phyloP scores from a whole-genome alignment of 305 asterid species.

The Withania somnifera region DNA sequence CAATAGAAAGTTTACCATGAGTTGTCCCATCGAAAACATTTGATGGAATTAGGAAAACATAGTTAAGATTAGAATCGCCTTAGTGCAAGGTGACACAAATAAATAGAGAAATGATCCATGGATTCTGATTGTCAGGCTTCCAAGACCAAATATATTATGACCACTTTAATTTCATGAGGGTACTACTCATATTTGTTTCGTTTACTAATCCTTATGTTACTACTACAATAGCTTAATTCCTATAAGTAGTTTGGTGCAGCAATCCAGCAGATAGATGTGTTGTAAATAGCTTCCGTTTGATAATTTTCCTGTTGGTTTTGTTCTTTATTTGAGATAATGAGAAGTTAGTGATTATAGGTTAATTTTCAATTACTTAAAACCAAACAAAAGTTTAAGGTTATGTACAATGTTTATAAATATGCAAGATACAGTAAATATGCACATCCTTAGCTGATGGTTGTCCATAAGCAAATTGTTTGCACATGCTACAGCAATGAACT shows the following conservation, averaged over 20 bases:
- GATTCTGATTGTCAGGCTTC: background rate
- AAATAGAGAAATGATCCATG: background rate
- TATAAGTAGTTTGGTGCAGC: background rate
- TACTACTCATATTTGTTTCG: background rate
- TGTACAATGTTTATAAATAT: background rate
- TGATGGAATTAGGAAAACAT: background rate
- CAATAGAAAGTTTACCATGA: too few species aligned
- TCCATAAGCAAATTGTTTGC: background rate
- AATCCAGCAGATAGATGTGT: background rate
- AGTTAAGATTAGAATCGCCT: background rate
- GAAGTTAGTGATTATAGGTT: background rate
- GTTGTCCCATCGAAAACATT: background rate
- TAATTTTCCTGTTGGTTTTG: background rate
- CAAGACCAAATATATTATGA: background rate
- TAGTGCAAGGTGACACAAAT: background rate
- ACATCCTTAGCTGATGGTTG: background rate
- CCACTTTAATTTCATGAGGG: background rate
- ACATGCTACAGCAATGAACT: background rate
- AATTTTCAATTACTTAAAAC: background rate
- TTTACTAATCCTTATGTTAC: background rate
- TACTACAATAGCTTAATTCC: background rate
- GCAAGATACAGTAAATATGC: background rate
- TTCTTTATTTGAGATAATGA: background rate
- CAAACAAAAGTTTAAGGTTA: background rate
- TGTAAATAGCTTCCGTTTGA: background rate